Evolutionary conservation across 129 eudicot genomes (phyloP).

Genomic region (Logfia minima): DNA sequence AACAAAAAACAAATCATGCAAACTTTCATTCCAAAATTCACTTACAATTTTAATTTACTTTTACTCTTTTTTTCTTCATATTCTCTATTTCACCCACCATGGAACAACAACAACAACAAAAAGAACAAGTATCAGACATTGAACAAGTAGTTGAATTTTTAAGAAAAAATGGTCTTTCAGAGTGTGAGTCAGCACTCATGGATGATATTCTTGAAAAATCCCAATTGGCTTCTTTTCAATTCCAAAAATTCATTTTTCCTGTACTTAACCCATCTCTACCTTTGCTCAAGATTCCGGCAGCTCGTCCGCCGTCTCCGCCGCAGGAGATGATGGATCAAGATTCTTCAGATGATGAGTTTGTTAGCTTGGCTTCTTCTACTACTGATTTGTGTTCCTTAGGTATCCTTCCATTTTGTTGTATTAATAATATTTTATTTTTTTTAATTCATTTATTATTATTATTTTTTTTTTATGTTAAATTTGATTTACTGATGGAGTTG

Average conservation of each 20-base stretch:
- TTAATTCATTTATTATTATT: not conserved
- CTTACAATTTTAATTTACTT: not conserved
- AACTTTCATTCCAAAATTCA: conserved; percentile 3
- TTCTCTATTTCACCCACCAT: conserved; percentile 36
- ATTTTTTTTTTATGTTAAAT: not conserved
- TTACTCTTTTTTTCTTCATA: conserved; percentile 20
- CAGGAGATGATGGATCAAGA: not conserved
- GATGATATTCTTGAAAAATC: conserved; percentile 67
- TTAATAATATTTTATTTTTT: not conserved
- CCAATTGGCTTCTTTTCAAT: conserved; percentile 52
- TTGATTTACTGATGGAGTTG: not conserved
- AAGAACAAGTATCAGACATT: conserved; percentile 39
- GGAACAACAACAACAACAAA: conserved; percentile 17
- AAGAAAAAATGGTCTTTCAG: conserved; percentile 53
- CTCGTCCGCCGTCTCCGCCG: conserved; percentile 22
- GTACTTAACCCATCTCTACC: conserved; percentile 51
- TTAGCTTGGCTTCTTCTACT: conserved; percentile 69
- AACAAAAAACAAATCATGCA: conserved; percentile 24
- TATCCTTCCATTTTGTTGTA: conserved; percentile 18
- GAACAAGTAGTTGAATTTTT: conserved; percentile 62
- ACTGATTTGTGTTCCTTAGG: conserved; percentile 71
- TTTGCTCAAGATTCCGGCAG: conserved; percentile 39
- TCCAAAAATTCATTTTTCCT: conserved; percentile 63
- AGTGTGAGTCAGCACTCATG: conserved; percentile 77
- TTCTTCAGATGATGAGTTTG: conserved; percentile 69